These are phyloP conservation scores for Fusarium neocosmosporiellum DNA, from an alignment of 2,329 filamentous ascomycete species.

Conservation along the genomic window DNA sequence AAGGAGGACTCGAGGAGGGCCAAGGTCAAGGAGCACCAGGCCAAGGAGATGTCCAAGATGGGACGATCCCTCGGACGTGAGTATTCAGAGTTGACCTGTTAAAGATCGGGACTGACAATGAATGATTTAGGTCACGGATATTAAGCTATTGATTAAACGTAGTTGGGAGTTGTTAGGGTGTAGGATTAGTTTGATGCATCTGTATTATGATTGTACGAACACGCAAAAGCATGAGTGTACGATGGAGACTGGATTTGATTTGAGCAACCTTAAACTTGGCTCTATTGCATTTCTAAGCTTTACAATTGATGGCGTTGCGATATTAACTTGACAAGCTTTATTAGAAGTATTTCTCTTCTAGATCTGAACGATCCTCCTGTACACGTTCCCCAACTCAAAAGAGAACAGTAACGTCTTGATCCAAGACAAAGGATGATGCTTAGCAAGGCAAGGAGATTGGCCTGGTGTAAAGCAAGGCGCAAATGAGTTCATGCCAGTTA, in stretches of 20 bases:
- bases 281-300: neutral
- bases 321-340: neutral
- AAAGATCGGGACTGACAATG: neutral
- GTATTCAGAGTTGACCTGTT: conserved; percentile 43
- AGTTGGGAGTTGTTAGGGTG: neutral
- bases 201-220: conserved; percentile 25
- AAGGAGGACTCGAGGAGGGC: conserved; percentile 72
- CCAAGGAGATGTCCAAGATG: conserved; percentile 72
- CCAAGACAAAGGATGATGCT: too few relatives aligned
- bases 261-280: neutral
- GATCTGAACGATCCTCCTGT: neutral
- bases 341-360: neutral
- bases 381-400: neutral
- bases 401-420: too few relatives aligned
- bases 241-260: neutral
- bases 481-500: too few relatives aligned
- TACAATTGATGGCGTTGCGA: neutral
- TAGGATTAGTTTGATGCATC: neutral
- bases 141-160: neutral
- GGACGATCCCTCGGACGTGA: conserved; percentile 76
- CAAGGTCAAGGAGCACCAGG: conserved; percentile 76
- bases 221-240: conserved; percentile 7
- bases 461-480: too few relatives aligned
- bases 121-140: conserved; percentile 24
- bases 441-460: too few relatives aligned